phyloP scores from a whole-genome alignment of 176 grass and related monocot species.

The Juncus effusus region DNA sequence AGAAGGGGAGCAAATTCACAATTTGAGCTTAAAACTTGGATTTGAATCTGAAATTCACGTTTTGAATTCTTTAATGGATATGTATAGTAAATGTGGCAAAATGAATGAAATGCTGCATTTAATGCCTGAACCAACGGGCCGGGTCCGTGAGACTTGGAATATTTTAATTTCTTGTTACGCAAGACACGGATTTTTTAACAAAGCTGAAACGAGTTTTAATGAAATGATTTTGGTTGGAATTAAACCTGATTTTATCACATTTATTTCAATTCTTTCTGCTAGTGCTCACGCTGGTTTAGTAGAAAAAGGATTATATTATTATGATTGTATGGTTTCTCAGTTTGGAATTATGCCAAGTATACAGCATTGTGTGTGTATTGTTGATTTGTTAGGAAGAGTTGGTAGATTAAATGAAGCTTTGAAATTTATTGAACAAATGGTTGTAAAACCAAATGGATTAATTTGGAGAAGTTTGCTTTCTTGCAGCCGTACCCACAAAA shows the following conservation, averaged over 20 bases:
- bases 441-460: conserved; percentile 57
- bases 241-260: conserved; percentile 75
- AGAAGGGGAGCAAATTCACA: conserved; percentile 89
- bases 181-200: conserved; percentile 58
- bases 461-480: conserved; percentile 90
- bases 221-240: conserved; percentile 49
- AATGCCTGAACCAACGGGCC: conserved; percentile 42
- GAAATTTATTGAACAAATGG: conserved; percentile 70
- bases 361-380: conserved; percentile 86
- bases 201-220: conserved; percentile 69
- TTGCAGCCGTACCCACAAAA: conserved; percentile 66
- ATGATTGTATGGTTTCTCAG: conserved; percentile 48
- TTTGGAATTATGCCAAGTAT: conserved; percentile 66
- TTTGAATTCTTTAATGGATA: conserved; percentile 80
- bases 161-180: conserved; percentile 80
- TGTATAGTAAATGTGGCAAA: conserved; percentile 90
- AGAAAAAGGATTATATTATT: conserved; percentile 67
- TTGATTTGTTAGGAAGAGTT: conserved; percentile 72
- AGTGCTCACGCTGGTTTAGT: conserved; percentile 76
- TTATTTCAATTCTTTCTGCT: conserved; percentile 71
- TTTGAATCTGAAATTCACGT: conserved; percentile 53
- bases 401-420: conserved; percentile 57
- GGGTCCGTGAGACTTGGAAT: conserved; percentile 75
- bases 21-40: conserved; percentile 59
- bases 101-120: conserved; percentile 63